These are phyloP conservation scores for Boletus pseudo-olivaceus DNA, from an alignment of 768 basidiomycete species.

Conservation along the genomic window DNA sequence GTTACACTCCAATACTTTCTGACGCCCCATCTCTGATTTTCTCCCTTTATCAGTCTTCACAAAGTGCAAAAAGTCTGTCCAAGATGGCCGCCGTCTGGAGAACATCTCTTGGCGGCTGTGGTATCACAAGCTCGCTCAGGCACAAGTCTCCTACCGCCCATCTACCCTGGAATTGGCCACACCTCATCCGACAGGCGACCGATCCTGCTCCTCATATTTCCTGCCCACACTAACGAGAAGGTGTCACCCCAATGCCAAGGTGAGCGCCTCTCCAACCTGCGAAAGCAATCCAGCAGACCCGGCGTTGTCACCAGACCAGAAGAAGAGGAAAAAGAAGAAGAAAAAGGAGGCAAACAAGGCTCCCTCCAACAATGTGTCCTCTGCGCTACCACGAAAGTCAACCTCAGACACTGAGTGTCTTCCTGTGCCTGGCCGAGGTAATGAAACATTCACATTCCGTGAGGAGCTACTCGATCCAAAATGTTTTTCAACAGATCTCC, in stretches of 20 bases:
- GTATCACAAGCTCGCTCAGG: slow-evolving; percentile 58
- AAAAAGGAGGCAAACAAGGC: no score
- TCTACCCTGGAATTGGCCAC: slow-evolving; percentile 26
- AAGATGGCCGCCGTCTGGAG: slow-evolving; percentile 79
- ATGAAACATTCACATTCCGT: not conserved
- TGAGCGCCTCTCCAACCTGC: no score
- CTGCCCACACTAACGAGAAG: slow-evolving; percentile 19
- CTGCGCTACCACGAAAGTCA: no score
- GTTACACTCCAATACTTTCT: not conserved
- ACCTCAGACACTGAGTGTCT: no score
- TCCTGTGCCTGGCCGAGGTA: no score
- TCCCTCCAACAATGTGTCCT: no score
- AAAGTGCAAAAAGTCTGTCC: slow-evolving; percentile 74
- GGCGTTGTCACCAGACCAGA: no score
- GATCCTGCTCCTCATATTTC: slow-evolving; percentile 25
- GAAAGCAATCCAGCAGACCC: no score
- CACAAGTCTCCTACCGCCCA: slow-evolving; percentile 27
- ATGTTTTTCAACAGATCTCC: not conserved
- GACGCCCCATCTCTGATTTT: not conserved
- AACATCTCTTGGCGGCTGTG: slow-evolving; percentile 88
- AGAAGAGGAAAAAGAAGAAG: no score
- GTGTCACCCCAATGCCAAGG: slow-evolving; percentile 9
- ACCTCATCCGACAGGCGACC: slow-evolving; percentile 18
- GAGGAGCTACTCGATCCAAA: not conserved
- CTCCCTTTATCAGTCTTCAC: slow-evolving; percentile 60